Percentiles rank a stretch among this genome's conserved stretches.
These are phyloP conservation scores for Lyophyllum semitale DNA, from an alignment of 768 basidiomycete species.

Conservation along the genomic window DNA sequence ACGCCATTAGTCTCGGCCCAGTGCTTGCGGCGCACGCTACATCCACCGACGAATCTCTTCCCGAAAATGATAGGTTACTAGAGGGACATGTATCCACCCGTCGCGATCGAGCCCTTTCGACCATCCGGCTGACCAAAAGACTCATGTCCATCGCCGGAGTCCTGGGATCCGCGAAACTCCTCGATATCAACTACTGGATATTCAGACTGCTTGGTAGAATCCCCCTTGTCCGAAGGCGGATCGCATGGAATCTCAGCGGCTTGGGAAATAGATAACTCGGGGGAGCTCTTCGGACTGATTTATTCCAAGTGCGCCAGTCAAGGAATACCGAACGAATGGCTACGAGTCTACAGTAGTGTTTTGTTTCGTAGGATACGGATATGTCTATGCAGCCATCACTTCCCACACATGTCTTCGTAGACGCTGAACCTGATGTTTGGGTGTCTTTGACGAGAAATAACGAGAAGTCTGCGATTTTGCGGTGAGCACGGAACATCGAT, in stretches of 20 bases:
- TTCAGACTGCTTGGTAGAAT: slow-evolving; percentile 15
- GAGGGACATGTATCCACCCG: slow-evolving; percentile 35
- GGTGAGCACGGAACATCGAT: neutral
- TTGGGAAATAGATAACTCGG: slow-evolving; percentile 18
- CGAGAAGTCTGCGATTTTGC: neutral
- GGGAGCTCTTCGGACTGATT: neutral
- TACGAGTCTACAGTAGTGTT: neutral
- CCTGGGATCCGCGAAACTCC: slow-evolving; percentile 3
- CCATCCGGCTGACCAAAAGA: slow-evolving; percentile 42
- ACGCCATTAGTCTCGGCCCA: slow-evolving; percentile 49
- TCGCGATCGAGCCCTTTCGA: slow-evolving; percentile 39
- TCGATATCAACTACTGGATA: slow-evolving; percentile 18
- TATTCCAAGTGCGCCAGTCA: too few species aligned
- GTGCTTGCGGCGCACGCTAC: slow-evolving; percentile 35
- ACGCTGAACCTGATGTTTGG: neutral
- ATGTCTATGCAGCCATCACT: too few species aligned
- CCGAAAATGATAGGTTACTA: slow-evolving; percentile 32
- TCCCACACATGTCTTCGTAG: too few species aligned
- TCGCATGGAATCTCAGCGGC: slow-evolving; percentile 24
- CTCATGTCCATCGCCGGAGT: slow-evolving; percentile 19
- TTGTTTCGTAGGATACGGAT: too few species aligned
- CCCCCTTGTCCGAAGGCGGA: slow-evolving; percentile 11
- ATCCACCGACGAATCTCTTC: slow-evolving; percentile 11
- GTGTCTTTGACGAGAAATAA: neutral
- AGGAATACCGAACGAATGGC: neutral